These are phyloP conservation scores for Acanthamoeba healyi DNA, from an alignment of 208 protist species.

Conservation along the genomic window DNA sequence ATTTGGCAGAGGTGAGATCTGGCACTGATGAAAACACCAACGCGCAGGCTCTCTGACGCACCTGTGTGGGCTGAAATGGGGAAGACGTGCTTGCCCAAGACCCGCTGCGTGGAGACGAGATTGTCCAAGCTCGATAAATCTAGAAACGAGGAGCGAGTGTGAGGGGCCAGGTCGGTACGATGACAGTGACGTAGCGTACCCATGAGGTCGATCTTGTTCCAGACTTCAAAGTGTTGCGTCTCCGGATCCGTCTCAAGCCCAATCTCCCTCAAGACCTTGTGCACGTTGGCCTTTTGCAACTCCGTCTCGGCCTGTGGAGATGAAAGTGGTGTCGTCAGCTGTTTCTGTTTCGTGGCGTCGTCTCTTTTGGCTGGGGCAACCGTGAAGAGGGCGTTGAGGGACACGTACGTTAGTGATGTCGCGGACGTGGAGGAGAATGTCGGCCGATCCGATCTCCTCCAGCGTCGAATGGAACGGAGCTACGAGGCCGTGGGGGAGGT, in stretches of 20 bases:
- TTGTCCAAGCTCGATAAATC: not conserved
- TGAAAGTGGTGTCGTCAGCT: not conserved
- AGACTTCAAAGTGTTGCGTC: constrained; percentile 3
- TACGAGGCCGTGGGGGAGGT: constrained; percentile 51
- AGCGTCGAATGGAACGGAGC: constrained; percentile 40
- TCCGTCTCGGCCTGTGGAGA: not conserved
- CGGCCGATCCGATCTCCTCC: constrained; percentile 25
- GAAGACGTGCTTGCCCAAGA: not conserved
- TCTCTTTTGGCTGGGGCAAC: too few species aligned
- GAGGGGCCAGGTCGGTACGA: too few species aligned
- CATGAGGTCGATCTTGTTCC: constrained; percentile 71
- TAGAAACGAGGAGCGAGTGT: not conserved
- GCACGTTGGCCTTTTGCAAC: constrained; percentile 43
- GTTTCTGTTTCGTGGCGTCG: not conserved
- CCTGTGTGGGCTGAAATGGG: constrained; percentile 31
- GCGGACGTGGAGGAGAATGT: constrained; percentile 60
- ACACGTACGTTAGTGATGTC: constrained; percentile 36
- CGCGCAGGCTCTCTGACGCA: not conserved
- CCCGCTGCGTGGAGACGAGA: not conserved
- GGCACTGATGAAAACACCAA: not conserved
- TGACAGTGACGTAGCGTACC: not conserved
- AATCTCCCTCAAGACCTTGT: constrained; percentile 46
- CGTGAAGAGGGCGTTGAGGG: not conserved
- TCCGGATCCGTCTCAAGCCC: not conserved
- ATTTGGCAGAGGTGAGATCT: not conserved